phyloP scores from a whole-genome alignment of 495 filamentous ascomycete genomes.

The Tuber magnatum region DNA sequence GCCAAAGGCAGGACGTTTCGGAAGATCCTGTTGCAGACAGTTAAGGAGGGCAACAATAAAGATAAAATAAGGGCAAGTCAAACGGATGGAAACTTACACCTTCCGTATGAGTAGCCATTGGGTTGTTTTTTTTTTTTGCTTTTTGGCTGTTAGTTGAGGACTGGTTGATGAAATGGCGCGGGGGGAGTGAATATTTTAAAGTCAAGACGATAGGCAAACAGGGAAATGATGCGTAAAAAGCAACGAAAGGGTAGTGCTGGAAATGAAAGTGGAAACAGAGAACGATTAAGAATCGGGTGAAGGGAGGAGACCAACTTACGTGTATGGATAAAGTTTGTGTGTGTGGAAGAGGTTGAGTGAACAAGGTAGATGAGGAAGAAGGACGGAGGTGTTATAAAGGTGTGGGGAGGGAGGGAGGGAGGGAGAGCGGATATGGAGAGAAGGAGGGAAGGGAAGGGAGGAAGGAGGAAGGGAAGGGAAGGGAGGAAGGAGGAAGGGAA shows the following conservation, averaged over 20 bases:
- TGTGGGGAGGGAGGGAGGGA: constrained; percentile 43
- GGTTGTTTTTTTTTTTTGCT: constrained; percentile 1
- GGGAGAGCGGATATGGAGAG: constrained; percentile 36
- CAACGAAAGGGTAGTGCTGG: neutral
- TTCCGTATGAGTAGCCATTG: constrained; percentile 25
- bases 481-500: constrained; percentile 40
- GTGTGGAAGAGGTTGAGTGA: neutral
- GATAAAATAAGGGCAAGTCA: constrained; percentile 36
- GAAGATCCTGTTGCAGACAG: constrained; percentile 17
- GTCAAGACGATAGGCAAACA: constrained; percentile 17
- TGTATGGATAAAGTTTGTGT: neutral
- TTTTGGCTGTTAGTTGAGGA: constrained; percentile 8
- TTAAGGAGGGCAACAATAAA: constrained; percentile 20
- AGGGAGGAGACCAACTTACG: neutral
- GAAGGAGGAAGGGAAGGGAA: constrained; percentile 44
- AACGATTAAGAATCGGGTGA: constrained; percentile 4
- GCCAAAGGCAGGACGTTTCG: constrained; percentile 51
- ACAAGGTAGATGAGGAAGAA: constrained; percentile 11
- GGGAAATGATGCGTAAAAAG: neutral
- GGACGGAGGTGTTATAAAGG: constrained; percentile 16
- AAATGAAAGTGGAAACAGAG: constrained; percentile 11
- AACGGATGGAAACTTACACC: constrained; percentile 34
- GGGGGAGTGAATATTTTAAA: neutral
- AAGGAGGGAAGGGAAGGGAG: constrained; percentile 16
- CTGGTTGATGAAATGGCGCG: constrained; percentile 30